Evolutionary conservation across 306 rosid species (phyloP).

Genomic region (Citrullus mucosospermus): DNA sequence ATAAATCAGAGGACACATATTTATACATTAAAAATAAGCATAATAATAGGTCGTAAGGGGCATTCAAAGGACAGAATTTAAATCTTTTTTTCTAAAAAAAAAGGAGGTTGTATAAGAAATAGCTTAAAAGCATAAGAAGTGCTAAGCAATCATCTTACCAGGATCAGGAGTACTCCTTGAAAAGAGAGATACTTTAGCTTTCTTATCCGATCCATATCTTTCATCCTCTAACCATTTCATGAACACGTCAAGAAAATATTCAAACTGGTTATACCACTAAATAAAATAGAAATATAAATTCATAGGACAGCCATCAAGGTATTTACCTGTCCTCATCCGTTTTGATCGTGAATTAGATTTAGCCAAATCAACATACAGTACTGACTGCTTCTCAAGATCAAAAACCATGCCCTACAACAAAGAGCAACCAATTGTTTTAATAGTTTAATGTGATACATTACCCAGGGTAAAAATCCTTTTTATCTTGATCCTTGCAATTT

Average conservation of each 20-base stretch:
- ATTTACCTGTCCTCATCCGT: constrained; percentile 54
- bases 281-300: background rate
- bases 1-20: background rate
- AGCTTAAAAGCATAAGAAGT: constrained; percentile 2
- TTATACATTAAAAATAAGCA: background rate
- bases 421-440: background rate
- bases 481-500: background rate
- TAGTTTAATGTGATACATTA: background rate
- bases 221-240: constrained; percentile 47
- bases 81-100: background rate
- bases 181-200: constrained; percentile 51
- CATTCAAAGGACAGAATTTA: background rate
- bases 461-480: background rate
- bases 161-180: constrained; percentile 53
- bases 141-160: constrained; percentile 36
- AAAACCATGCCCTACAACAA: constrained; percentile 84
- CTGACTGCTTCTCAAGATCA: constrained; percentile 89
- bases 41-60: background rate
- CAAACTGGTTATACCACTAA: constrained; percentile 1
- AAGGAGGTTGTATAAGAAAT: background rate
- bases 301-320: background rate
- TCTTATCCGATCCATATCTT: constrained; percentile 63
- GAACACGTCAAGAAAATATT: constrained; percentile 11
- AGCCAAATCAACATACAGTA: constrained; percentile 75
- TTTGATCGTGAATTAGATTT: constrained; percentile 89